Base-by-base conservation (phyloP, 768 basidiomycete genomes). In the Mycena filopes region DNA sequence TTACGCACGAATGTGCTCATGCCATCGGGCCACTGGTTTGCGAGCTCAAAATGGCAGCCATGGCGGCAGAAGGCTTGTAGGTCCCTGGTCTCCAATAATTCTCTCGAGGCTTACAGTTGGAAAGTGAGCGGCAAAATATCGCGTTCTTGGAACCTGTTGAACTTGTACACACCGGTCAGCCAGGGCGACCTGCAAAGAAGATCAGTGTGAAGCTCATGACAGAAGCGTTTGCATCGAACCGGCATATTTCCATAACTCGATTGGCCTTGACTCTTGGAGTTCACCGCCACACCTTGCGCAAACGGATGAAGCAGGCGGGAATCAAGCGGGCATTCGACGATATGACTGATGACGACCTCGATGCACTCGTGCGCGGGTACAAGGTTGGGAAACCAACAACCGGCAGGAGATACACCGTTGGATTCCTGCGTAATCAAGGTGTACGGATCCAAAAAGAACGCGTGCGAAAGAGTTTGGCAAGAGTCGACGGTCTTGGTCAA, bases 401-500 rank as follows among this genome's bases (percentile, higher is more conserved):
- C 4, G 72, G 76, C 1, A 40, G 76, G 16, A 49, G 69, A 11
- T 78, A 78, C 41, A 20, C 70, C 0, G 47, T 68, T 1, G 74
- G 76, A 2, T 63, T 65, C 43, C 50, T 77, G 13, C 51, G 73
- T 6, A 25, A 28, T 18, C 43, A 66, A 36, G 71, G 73, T 1
- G 18, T 75, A 12, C 62, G 67, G 7, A 33, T 77, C 15, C 74
- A 73, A 49, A 54, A 64, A 51, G n/a, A 33, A 4, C 59, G 71
- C 8, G 66, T 76, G 4, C 20, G 31, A 1, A 42, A 66, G 9
- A 70, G 72, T 0, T 40, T 75, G 13, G 20, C 25, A 7, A 57
- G 74, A 36, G 70, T 76, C 11, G 73, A 77, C 48, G 33, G 57
- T 10, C 42, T 76, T 1, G 72, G 75, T 2, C 60, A 61, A n/a